Percentiles rank a stretch among this genome's conserved stretches.
These are phyloP conservation scores for Coleophoma cylindrospora DNA, from an alignment of 2,329 filamentous ascomycete species.

Conservation along the genomic window DNA sequence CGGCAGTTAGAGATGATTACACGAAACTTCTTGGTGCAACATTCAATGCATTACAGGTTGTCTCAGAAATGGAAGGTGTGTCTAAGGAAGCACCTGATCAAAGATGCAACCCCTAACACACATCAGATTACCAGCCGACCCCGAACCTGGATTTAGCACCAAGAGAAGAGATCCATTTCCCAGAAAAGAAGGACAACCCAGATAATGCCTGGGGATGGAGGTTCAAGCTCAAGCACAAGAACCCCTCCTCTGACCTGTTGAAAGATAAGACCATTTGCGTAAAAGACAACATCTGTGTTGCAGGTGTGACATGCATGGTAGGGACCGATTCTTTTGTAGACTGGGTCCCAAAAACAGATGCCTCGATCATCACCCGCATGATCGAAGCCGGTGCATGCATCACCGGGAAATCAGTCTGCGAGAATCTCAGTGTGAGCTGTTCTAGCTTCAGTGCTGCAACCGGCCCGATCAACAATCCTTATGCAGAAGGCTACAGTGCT, in stretches of 20 bases:
- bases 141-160: neutral
- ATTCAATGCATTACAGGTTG: slow-evolving; percentile 15
- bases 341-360: slow-evolving; percentile 47
- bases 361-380: slow-evolving; percentile 44
- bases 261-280: slow-evolving; percentile 41
- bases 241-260: slow-evolving; percentile 17
- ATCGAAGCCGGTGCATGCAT: slow-evolving; percentile 46
- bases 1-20: slow-evolving; percentile 10
- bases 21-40: slow-evolving; percentile 14
- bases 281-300: slow-evolving; percentile 51
- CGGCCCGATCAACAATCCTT: slow-evolving; percentile 41
- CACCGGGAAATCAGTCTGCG: slow-evolving; percentile 46
- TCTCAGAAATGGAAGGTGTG: slow-evolving; percentile 14
- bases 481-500: slow-evolving; percentile 37
- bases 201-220: slow-evolving; percentile 14
- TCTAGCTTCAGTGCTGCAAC: slow-evolving; percentile 41
- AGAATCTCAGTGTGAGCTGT: slow-evolving; percentile 46
- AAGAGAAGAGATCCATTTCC: slow-evolving; percentile 6
- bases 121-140: slow-evolving; percentile 14
- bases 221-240: slow-evolving; percentile 10
- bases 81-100: neutral
- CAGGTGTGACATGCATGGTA: slow-evolving; percentile 46
- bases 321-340: slow-evolving; percentile 43
- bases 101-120: neutral
- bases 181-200: slow-evolving; percentile 10